These are phyloP conservation scores for Phlegmacium glaucopus DNA, from an alignment of 768 basidiomycete genomes.

Conservation along the genomic window DNA sequence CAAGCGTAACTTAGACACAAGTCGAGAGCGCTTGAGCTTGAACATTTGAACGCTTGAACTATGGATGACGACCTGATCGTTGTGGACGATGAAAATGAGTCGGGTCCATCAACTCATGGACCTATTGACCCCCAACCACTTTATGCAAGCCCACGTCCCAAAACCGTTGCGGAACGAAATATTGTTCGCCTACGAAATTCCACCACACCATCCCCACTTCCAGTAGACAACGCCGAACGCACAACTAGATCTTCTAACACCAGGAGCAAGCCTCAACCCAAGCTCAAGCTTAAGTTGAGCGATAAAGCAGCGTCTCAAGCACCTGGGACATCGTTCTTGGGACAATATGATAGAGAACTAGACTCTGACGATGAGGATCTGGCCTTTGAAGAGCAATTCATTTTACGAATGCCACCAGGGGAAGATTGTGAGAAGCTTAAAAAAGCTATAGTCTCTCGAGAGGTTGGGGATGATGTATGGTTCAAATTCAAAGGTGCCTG, in stretches of 20 bases:
- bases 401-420: constrained; percentile 83
- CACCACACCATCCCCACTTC: constrained; percentile 15
- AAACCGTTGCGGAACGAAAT: constrained; percentile 23
- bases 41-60: constrained; percentile 6
- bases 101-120: constrained; percentile 31
- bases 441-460: constrained; percentile 78
- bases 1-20: too few relatives aligned
- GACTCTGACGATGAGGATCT: constrained; percentile 95
- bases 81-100: constrained; percentile 51
- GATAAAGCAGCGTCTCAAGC: constrained; percentile 79
- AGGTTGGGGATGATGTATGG: constrained; percentile 83
- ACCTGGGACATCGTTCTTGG: constrained; percentile 85
- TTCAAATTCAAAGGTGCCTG: constrained; percentile 92
- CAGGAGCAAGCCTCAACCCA: constrained; percentile 57
- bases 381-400: constrained; percentile 96
- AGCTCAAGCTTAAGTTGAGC: constrained; percentile 85
- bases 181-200: constrained; percentile 33
- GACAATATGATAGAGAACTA: constrained; percentile 89
- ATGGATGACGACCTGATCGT: constrained; percentile 65
- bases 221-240: constrained; percentile 40
- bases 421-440: constrained; percentile 76
- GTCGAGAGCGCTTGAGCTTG: too few relatives aligned
- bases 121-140: constrained; percentile 10
- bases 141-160: constrained; percentile 18
- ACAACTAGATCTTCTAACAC: constrained; percentile 54